Base-by-base conservation (phyloP, 768 basidiomycete species). In the Naematelia encephala region DNA sequence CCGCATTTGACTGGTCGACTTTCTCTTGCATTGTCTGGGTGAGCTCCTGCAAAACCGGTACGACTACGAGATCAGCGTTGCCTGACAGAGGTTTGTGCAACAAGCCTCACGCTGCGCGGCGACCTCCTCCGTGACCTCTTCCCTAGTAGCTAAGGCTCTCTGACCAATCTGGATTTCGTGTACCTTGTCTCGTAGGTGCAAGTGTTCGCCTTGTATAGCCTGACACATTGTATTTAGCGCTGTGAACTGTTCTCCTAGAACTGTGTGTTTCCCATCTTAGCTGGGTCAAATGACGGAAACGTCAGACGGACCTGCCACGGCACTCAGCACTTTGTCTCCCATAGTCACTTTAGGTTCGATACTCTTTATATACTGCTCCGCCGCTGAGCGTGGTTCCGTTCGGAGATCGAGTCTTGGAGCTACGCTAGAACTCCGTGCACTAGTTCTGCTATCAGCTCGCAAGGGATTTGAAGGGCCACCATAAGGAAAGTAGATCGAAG, bases 81-180 rank as follows among this genome's bases (percentile, higher is more conserved):
- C n/a, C 19, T n/a, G n/a, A n/a, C n/a, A n/a, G n/a, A n/a, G n/a
- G n/a, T n/a, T n/a, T n/a, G n/a, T n/a, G 53, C 5, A 19, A 19
- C 19, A 0, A 16, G 27, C 53, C 69, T 51, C 25, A 70, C 69
- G 51, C 25, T 66, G 63, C 5, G 48, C 22, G 14, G 54, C 56
- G 25, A 70, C 53, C 30, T 67, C 66, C 51, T 70, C 66, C 5
- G 54, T 56, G 14, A 70, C 51, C 26, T 70, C 69, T 14, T 64
- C 60, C 28, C 48, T 60, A 3, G 69, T 70, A 16, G 63, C 62
- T 16, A 70, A 50, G 5, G 59, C 56, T 26, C 43, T 60, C 30
- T 70, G 69, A 23, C 66, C 66, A 5, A 51, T 55, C 14, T 55
- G 57, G 3, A 70, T 34, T n/a, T 64, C 69, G 29, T 70, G 66